A percentile compares a stretch with the other conserved stretches of the same genome.
Conservation (phyloP, 805 yeast genomes). For the Ascoidea asiatica region DNA sequence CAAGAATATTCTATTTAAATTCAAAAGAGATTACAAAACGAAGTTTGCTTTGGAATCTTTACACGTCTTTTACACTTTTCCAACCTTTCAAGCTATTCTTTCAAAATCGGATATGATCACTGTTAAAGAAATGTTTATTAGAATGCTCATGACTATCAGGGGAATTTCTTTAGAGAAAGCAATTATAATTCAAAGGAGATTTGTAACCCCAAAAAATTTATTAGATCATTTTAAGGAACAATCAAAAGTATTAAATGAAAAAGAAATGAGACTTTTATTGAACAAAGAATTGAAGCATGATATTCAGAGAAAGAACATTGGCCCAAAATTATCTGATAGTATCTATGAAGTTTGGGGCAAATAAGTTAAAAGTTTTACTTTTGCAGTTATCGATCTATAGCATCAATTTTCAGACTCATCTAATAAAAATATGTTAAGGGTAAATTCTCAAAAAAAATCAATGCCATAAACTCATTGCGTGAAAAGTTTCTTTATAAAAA, state of each 20-base stretch:
- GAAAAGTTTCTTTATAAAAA: too few species aligned
- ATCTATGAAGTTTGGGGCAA: slow-evolving; percentile 9
- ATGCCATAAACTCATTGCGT: too few species aligned
- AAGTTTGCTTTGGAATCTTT: too few species aligned
- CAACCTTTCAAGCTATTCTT: slow-evolving; percentile 51
- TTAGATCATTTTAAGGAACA: slow-evolving; percentile 27
- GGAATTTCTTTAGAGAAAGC: slow-evolving; percentile 88
- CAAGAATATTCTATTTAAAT: slow-evolving; percentile 32
- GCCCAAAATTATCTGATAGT: slow-evolving; percentile 7
- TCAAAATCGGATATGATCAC: slow-evolving; percentile 61
- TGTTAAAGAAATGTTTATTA: slow-evolving; percentile 59
- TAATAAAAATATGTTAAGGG: too few species aligned
- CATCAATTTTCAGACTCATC: too few species aligned
- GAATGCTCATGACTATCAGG: slow-evolving; percentile 63
- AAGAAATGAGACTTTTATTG: slow-evolving; percentile 2
- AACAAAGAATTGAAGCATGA: slow-evolving; percentile 3
- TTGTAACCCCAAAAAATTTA: slow-evolving; percentile 56
- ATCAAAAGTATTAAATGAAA: slow-evolving; percentile 1
- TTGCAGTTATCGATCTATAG: too few species aligned
- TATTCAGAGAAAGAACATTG: slow-evolving; percentile 6
- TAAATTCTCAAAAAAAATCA: too few species aligned
- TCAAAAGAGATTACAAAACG: slow-evolving; percentile 24
- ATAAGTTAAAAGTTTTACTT: too few species aligned
- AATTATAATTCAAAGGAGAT: slow-evolving; percentile 52
- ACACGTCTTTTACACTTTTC: slow-evolving; percentile 26